Evolutionary conservation across 129 eudicot genomes (phyloP).

Genomic region (Flaveria sonorensis): DNA sequence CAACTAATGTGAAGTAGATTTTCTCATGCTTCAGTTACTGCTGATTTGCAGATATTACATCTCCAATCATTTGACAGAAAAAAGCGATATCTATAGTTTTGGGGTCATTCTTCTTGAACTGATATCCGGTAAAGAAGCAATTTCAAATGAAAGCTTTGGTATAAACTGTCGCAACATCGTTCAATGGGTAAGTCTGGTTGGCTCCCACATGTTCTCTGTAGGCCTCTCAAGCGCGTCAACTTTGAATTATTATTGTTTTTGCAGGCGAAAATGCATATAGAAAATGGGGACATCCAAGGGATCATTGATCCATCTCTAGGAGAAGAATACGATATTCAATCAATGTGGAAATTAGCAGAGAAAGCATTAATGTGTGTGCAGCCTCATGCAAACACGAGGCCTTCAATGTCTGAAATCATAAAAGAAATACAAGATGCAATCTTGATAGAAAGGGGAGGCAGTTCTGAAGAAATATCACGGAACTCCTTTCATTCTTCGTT

Average conservation of each 20-base stretch:
- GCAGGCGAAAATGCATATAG: slow-evolving; percentile 92
- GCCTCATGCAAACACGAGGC: slow-evolving; percentile 86
- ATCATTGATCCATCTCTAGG: slow-evolving; percentile 74
- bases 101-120: slow-evolving; percentile 97
- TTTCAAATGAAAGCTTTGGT: slow-evolving; percentile 84
- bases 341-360: slow-evolving; percentile 99
- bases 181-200: slow-evolving; percentile 76
- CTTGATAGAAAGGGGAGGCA: slow-evolving; percentile 73
- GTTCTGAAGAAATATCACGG: slow-evolving; percentile 77
- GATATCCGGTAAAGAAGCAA: slow-evolving; percentile 97
- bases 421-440: slow-evolving; percentile 96
- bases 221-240: neutral
- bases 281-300: slow-evolving; percentile 94
- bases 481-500: slow-evolving; percentile 44
- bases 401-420: slow-evolving; percentile 84
- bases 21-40: slow-evolving; percentile 10
- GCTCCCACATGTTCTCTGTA: neutral
- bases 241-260: slow-evolving; percentile 16
- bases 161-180: slow-evolving; percentile 89
- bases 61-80: slow-evolving; percentile 90
- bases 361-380: slow-evolving; percentile 90
- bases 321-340: slow-evolving; percentile 83
- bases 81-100: slow-evolving; percentile 93
- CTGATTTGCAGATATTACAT: slow-evolving; percentile 75
- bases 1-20: neutral